Evolutionary conservation across 192 early-diverging fungal species (phyloP), one percentile per base, ranked within the genome.

Genomic region (Lunasporangiospora selenospora): DNA sequence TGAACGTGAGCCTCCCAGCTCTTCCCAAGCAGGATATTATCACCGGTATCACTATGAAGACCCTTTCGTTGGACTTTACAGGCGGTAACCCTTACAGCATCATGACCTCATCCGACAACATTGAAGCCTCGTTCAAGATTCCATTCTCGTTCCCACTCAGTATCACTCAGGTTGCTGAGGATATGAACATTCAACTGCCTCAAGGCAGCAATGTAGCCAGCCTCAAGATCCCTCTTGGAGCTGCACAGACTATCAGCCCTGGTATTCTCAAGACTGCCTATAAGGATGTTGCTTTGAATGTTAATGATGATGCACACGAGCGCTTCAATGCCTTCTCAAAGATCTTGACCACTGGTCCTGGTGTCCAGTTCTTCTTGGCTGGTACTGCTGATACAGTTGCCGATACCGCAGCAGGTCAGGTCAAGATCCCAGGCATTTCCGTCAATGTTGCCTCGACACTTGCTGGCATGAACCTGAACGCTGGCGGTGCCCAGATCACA

Each of bases 101-200:
- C 47, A 45, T 67, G 45, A 65, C 79, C 13, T 58, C 70, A 19
- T 79, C 83, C 23, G 54, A 76, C 42, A 43, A 67, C 43, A 80
- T 88, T 16, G 63, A 62, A 21, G 83, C 83, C 9, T 60, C 43
- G 9, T 83, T 77, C 77, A 53, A 77, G 19, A 84, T 89, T 42
- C 87, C 87, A 11, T 89, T 89, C 44, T 71, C 81, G 36, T 87
- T 89, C 58, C 67, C 80, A 23, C 51, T 89, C 36, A 80, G 57
- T 37, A 83, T 89, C 52, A 77, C 76, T 38, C 61, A 84, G 42
- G 81, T 84, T 29, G 55, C 80, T 53, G 79, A 84, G 57, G 65
- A 81, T 31, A 79, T 86, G 31, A 78, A 65, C 47, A 67, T 86
- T 18, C 69, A 73, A 12, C 44, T 70, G 58, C 73, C 65, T 26